phyloP scores from a whole-genome alignment of 23 red algal genomes.

The Cyanidium caldarium region DNA sequence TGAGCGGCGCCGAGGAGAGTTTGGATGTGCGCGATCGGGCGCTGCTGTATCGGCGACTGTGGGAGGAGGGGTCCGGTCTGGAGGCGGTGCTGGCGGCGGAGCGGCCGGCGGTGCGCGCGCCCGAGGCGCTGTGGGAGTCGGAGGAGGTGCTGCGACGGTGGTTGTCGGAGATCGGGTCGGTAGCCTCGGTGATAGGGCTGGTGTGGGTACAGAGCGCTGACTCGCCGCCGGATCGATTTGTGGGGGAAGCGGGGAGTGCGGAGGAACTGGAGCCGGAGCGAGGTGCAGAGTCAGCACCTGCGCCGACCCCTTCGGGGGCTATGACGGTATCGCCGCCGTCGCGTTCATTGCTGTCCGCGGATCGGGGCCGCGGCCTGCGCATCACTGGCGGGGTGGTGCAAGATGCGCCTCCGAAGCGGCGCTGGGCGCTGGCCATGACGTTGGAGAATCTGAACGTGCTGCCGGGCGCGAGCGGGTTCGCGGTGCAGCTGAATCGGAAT shows the following conservation, averaged over 20 bases:
- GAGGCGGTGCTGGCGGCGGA: not conserved
- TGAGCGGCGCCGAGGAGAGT: slow-evolving; percentile 18
- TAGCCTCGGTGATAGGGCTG: not conserved
- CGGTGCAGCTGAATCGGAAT: slow-evolving; percentile 68
- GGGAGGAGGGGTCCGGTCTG: not conserved
- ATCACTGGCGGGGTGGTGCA: not conserved
- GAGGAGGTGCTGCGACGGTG: not conserved
- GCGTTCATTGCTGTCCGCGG: not conserved
- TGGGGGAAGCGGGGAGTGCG: not conserved
- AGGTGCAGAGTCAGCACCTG: not conserved
- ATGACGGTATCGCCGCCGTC: too few relatives aligned
- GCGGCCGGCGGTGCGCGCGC: not conserved
- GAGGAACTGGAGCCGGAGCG: not conserved
- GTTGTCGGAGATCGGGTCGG: not conserved
- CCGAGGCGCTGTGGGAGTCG: not conserved
- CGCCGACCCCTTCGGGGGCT: not conserved
- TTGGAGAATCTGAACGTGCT: not conserved
- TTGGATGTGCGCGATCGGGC: slow-evolving; percentile 69
- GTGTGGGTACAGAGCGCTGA: not conserved
- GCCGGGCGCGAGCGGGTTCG: slow-evolving; percentile 13
- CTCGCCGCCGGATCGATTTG: not conserved
- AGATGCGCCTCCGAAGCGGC: not conserved
- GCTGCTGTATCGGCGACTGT: slow-evolving; percentile 42
- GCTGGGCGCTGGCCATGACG: not conserved
- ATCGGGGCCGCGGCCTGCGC: not conserved